Evolutionary conservation across 1,284 basidiomycete species (phyloP).

Genomic region (Cryptococcus sp.): DNA sequence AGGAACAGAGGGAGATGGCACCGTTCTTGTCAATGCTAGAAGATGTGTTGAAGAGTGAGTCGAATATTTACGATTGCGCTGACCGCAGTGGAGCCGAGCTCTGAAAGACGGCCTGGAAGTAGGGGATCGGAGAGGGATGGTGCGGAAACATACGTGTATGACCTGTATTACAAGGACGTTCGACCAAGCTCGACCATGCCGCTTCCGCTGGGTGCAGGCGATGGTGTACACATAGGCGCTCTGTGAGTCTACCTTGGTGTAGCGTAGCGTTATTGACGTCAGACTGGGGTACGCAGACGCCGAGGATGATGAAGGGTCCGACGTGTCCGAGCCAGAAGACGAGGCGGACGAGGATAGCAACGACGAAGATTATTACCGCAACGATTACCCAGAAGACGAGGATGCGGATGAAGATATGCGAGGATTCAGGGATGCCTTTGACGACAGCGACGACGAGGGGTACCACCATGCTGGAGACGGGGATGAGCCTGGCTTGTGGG

Average conservation of each 20-base stretch:
- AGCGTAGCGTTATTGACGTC: neutral
- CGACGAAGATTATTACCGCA: conserved; percentile 48
- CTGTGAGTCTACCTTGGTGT: conserved; percentile 22
- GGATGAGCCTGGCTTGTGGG: conserved; percentile 15
- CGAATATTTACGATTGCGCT: neutral
- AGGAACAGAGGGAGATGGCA: conserved; percentile 41
- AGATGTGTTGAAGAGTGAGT: conserved; percentile 42
- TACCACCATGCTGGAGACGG: conserved; percentile 1
- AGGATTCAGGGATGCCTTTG: conserved; percentile 30
- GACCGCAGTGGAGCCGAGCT: conserved; percentile 14
- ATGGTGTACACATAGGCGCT: conserved; percentile 31
- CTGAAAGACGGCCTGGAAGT: no score
- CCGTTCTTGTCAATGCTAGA: conserved; percentile 46
- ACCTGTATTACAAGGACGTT: conserved; percentile 45
- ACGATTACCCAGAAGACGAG: conserved; percentile 49
- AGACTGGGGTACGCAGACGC: conserved; percentile 40
- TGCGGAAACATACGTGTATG: conserved; percentile 45
- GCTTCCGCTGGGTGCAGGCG: conserved; percentile 23
- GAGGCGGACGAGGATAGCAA: conserved; percentile 49
- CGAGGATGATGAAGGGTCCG: conserved; percentile 32
- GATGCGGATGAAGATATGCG: conserved; percentile 45
- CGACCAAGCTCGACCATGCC: conserved; percentile 13
- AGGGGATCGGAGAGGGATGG: neutral
- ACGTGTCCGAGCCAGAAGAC: conserved; percentile 43
- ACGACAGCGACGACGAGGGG: conserved; percentile 24